These are phyloP conservation scores for Fusarium liriodendri DNA, from an alignment of 2,329 filamentous ascomycete species.

Conservation along the genomic window DNA sequence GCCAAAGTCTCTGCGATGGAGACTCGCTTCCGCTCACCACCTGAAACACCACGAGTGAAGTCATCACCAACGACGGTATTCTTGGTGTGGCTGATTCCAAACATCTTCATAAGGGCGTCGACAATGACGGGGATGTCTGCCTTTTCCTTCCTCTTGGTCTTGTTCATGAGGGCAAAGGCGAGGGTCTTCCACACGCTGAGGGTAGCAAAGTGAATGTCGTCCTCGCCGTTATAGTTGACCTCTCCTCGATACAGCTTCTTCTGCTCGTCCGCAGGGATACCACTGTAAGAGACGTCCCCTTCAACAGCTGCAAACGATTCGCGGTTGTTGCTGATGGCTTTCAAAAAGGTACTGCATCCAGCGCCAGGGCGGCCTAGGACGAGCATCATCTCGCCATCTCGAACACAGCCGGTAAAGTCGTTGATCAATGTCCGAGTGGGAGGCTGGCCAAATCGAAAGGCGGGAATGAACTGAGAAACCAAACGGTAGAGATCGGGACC, in stretches of 20 bases:
- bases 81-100: slow-evolving; percentile 80
- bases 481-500: slow-evolving; percentile 81
- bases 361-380: slow-evolving; percentile 76
- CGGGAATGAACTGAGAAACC: slow-evolving; percentile 56
- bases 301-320: slow-evolving; percentile 72
- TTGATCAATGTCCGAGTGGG: slow-evolving; percentile 45
- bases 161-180: slow-evolving; percentile 79
- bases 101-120: slow-evolving; percentile 78
- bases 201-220: slow-evolving; percentile 79
- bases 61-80: slow-evolving; percentile 82
- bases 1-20: slow-evolving; percentile 82
- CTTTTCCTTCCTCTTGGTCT: slow-evolving; percentile 75
- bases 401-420: slow-evolving; percentile 50
- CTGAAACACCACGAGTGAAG: slow-evolving; percentile 77
- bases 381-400: slow-evolving; percentile 53
- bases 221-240: slow-evolving; percentile 82
- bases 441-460: slow-evolving; percentile 34
- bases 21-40: slow-evolving; percentile 84
- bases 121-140: slow-evolving; percentile 76
- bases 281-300: slow-evolving; percentile 78
- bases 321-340: slow-evolving; percentile 78
- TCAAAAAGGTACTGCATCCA: slow-evolving; percentile 82
- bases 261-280: slow-evolving; percentile 75
- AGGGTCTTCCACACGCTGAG: slow-evolving; percentile 84
- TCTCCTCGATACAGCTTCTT: slow-evolving; percentile 78